These are phyloP conservation scores for Fusarium verticillioides DNA, from an alignment of 2,329 filamentous ascomycete species.

Conservation along the genomic window DNA sequence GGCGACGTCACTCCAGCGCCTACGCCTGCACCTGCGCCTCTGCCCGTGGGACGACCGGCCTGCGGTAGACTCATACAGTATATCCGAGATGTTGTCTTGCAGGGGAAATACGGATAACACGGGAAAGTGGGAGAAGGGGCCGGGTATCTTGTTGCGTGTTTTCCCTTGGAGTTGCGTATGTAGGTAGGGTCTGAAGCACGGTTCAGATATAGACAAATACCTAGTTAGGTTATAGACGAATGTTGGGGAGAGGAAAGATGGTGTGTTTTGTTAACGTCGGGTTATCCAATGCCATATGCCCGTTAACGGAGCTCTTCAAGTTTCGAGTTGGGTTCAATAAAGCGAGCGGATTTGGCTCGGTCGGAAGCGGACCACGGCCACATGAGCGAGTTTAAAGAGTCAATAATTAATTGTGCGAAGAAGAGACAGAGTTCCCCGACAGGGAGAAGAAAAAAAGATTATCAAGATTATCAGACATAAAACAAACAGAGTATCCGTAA, in stretches of 20 bases:
- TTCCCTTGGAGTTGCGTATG: neutral
- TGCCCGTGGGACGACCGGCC: conserved; percentile 47
- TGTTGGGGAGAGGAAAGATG: neutral
- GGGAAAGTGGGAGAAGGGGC: conserved; percentile 31
- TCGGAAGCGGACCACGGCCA: conserved; percentile 14
- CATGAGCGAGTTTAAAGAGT: neutral
- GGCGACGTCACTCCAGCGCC: conserved; percentile 45
- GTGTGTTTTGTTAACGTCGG: conserved; percentile 19
- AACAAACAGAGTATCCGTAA: conserved; percentile 1
- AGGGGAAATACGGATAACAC: conserved; percentile 26
- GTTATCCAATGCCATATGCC: conserved; percentile 15
- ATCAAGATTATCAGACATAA: conserved; percentile 35
- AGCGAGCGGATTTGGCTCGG: conserved; percentile 39
- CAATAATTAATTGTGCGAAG: neutral
- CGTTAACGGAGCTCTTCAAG: conserved; percentile 42
- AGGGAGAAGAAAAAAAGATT: conserved; percentile 10
- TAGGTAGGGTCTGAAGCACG: neutral
- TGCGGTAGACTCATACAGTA: conserved; percentile 47
- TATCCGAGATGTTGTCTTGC: conserved; percentile 34
- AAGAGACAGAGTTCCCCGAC: neutral
- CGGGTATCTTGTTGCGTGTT: conserved; percentile 8
- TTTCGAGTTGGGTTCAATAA: conserved; percentile 31
- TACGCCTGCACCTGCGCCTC: conserved; percentile 22
- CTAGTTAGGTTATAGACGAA: neutral
- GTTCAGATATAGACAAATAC: neutral